Base-by-base conservation (phyloP, 768 basidiomycete species). In the Exsudoporus frostii region DNA sequence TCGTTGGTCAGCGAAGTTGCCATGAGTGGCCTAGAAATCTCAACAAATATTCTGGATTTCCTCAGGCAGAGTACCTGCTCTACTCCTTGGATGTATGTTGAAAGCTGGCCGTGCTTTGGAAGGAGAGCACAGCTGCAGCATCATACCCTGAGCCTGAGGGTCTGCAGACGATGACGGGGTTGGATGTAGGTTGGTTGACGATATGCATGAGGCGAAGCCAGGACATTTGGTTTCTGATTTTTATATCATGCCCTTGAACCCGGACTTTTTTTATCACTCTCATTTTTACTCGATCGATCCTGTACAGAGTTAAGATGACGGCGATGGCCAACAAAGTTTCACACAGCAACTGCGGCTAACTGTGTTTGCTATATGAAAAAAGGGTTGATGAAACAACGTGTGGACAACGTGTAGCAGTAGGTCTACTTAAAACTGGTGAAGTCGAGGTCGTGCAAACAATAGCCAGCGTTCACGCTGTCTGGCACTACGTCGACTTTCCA, bases 61-160 rank as follows among this genome's bases (percentile, higher is more conserved):
- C 87, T 9, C 90, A 92, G 65, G 87, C 90, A n/a, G 94, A 98
- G 68, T 83, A 86, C 55, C 73, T 97, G 9, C 83, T 80, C 32
- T 97, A 98, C 64, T 90, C 95, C 0, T 79, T 85, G 72, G 75
- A 83, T 22, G 79, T 91, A 13, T 92, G 93, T 66, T 79, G 79
- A 10, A 81, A 85, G 42, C 68, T 98, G 19, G 83, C 85, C 0
- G 79, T 71, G 7, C 61, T 88, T 51, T 75, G 98, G 62, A 81
- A 76, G 65, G 88, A 92, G 67, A 94, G 91, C 61, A 92, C 87
- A 58, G n/a, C n/a, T n/a, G n/a, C n/a, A n/a, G 67, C 65, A 5
- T 79, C 85, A 1, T 93, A 93, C 63, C 90, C 91, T 0, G n/a
- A n/a, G n/a, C n/a, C n/a, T n/a, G 82, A 85, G 64, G 77, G 77